A percentile compares a stretch with the other conserved stretches of the same genome.
phyloP scores from a whole-genome alignment of 305 asterid species.

The Euphrasia arctica region DNA sequence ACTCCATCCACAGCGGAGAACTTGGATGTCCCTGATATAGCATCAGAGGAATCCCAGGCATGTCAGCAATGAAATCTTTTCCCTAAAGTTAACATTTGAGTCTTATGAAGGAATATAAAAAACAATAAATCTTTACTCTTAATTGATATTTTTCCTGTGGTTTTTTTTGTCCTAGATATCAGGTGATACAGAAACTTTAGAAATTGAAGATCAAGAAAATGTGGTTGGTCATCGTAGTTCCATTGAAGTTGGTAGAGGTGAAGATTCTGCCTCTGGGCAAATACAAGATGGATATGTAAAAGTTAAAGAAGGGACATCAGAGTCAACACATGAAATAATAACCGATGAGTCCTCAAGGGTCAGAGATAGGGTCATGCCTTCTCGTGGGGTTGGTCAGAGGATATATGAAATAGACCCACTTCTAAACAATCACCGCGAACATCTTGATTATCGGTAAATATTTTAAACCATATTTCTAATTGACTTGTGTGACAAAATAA shows the following conservation, averaged over 20 bases:
- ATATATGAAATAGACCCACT: constrained; percentile 94
- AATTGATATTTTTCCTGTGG: constrained; percentile 27
- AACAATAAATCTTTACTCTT: constrained; percentile 4
- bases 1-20: constrained; percentile 40
- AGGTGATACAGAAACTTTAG: constrained; percentile 40
- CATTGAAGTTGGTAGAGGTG: constrained; percentile 36
- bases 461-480: constrained; percentile 15
- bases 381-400: constrained; percentile 81
- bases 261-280: constrained; percentile 36
- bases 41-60: constrained; percentile 53
- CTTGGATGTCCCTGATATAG: constrained; percentile 41
- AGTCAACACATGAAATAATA: constrained; percentile 38
- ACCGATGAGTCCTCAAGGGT: constrained; percentile 54
- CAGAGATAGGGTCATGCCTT: constrained; percentile 54
- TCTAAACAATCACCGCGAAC: constrained; percentile 56
- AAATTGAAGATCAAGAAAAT: constrained; percentile 35
- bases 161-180: constrained; percentile 45
- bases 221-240: constrained; percentile 36
- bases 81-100: background rate
- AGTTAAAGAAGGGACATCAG: constrained; percentile 35
- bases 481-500: background rate
- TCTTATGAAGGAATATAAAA: constrained; percentile 21
- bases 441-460: constrained; percentile 85
- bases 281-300: constrained; percentile 35
- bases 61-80: constrained; percentile 28